Base-by-base conservation (phyloP, 106 monocot genomes). In the Dendrobium huoshanense region DNA sequence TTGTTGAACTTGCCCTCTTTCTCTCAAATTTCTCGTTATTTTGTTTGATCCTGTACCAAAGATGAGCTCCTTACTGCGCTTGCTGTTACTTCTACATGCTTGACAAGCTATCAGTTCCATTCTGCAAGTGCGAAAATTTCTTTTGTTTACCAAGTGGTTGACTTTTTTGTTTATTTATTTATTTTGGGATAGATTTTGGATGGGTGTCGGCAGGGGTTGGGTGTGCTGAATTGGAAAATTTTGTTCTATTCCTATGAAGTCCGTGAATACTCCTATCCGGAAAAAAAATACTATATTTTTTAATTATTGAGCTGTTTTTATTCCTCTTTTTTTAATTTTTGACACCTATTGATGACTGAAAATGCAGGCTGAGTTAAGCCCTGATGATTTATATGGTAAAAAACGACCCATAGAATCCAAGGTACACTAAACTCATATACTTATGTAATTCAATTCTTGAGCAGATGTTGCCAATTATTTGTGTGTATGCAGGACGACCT, bases 291-390 rank as follows among this genome's bases (percentile, higher is more conserved):
- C 61, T 24, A 20, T 19, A 4, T 13, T 67, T 72, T 37, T 15
- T 65, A 27, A n/a, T 67, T 15, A 18, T 20, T 72, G 5, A n/a
- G 2, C 15, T 37, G 5, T 74, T 33, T 24, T 22, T 44, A 5
- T 19, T 64, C 3, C 17, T 24, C 10, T 77, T 25, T 80, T 48
- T 49, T 55, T 22, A 8, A 2, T 15, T 76, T 76, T 49, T 76
- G 13, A 76, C 47, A 19, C 72, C 24, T 56, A 16, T 41, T 19
- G 18, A 18, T 56, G 51, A 48, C 74, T 16, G 75, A 16, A 74
- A 78, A 78, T 37, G 20, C 89, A 97, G 97, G 97, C 97, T 78
- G 89, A 86, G 67, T 77, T 94, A 77, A 97, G 84, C 77, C 97
- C 94, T 48, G 94, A 94, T 74, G 92, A 97, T 48, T 84, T 97